Evolutionary conservation across 441 rosid species (phyloP).

Genomic region (Gossypium davidsonii): DNA sequence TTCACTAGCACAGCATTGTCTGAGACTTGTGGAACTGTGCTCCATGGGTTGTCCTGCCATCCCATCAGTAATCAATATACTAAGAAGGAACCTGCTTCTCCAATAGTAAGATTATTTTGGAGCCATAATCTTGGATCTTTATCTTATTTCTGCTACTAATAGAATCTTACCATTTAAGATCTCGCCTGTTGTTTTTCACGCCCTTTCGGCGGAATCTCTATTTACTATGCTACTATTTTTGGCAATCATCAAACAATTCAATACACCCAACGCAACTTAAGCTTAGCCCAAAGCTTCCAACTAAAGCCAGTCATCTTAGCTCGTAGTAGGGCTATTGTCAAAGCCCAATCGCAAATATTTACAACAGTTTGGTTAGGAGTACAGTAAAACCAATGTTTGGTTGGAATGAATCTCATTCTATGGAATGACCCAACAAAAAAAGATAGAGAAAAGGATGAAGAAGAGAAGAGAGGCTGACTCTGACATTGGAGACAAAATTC

Average conservation of each 20-base stretch:
- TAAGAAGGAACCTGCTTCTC: not conserved
- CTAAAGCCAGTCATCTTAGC: no score
- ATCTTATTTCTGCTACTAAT: not conserved
- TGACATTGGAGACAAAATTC: no score
- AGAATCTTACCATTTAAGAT: not conserved
- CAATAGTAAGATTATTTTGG: not conserved
- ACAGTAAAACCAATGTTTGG: no score
- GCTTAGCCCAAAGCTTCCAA: no score
- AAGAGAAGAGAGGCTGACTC: no score
- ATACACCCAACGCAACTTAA: not conserved
- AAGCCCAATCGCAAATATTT: no score
- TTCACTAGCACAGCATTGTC: not conserved
- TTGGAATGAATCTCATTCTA: no score
- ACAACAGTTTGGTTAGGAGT: no score
- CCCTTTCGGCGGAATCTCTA: not conserved
- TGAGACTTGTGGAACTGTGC: not conserved
- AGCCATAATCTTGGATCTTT: not conserved
- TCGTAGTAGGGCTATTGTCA: no score
- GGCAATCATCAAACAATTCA: not conserved
- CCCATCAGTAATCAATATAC: not conserved
- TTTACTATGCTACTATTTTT: not conserved
- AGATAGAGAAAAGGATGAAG: no score
- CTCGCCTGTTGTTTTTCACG: not conserved
- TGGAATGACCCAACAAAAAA: no score
- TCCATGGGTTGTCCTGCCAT: not conserved